Base-by-base conservation (phyloP, 257 asterid genomes). In the Solanum rostratum region DNA sequence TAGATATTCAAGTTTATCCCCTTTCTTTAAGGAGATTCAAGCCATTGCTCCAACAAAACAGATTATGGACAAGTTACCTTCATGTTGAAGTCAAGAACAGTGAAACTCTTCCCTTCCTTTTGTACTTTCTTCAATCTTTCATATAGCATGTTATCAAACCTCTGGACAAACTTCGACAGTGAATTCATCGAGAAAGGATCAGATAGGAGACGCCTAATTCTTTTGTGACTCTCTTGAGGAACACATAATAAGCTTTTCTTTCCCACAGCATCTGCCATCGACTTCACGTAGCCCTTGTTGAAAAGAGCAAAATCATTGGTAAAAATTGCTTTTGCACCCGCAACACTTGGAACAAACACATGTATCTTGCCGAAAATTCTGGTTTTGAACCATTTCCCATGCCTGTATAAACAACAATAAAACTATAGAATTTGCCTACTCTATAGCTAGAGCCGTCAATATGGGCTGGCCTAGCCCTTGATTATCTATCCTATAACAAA, bases 131-230 rank as follows among this genome's bases (percentile, higher is more conserved):
- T 85, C 22, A 93, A 83, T 74, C 92, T 88, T 62, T 81, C 78
- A 59, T 49, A 84, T 22, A 91, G 13, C 90, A 89, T 87, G 8
- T 46, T 39, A 57, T 93, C 95, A 16, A 89, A 87, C 29, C 89
- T 87, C 24, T 87, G 91, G 14, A 91, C 89, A 18, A 91, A 92
- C 16, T 87, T 87, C 2, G 91, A 87, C 12, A 93, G 33, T 49
- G 93, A 91, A 83, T 84, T 88, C 91, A 91, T 89, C 1, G 95
- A 93, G 87, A 93, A 93, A 49, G 97, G 93, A 16, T 93, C 91
- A 5, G 92, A 86, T 7, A 93, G 89, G 62, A 91, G 87, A 1
- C 87, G 88, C 20, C 93, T 82, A 50, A 91, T 91, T 86, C 92
- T 90, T 46, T 69, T 79, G 78, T 93, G 94, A 15, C 88, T 79